These are phyloP conservation scores for Colletotrichum sp. DNA, from an alignment of 2,329 filamentous ascomycete species.

Conservation along the genomic window DNA sequence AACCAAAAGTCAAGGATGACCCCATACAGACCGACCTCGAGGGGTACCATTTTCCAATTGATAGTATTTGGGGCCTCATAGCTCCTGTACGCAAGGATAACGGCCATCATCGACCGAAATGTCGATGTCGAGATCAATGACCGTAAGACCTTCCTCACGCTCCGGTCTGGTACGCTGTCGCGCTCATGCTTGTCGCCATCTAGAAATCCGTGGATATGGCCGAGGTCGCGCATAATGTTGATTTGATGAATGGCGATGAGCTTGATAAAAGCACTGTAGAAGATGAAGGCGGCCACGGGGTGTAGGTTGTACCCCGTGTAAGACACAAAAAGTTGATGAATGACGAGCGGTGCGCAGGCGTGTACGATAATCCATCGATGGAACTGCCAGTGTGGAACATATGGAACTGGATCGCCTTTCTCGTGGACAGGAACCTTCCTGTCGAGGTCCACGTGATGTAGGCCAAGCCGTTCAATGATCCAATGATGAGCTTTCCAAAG, in stretches of 20 bases:
- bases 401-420: constrained; percentile 45
- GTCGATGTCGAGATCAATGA: constrained; percentile 37
- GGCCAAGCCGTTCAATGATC: constrained; percentile 33
- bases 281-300: constrained; percentile 32
- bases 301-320: constrained; percentile 33
- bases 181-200: constrained; percentile 48
- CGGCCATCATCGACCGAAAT: constrained; percentile 35
- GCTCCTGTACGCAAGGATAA: constrained; percentile 32
- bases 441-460: constrained; percentile 30
- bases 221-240: constrained; percentile 38
- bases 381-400: constrained; percentile 35
- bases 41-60: constrained; percentile 36
- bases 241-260: constrained; percentile 42
- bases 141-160: constrained; percentile 33
- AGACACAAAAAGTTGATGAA: constrained; percentile 39
- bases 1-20: constrained; percentile 50
- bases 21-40: constrained; percentile 43
- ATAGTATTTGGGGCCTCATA: constrained; percentile 26
- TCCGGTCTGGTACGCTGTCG: constrained; percentile 44
- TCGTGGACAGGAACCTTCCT: constrained; percentile 38
- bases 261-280: constrained; percentile 44
- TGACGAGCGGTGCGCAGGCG: constrained; percentile 35
- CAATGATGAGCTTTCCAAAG: constrained; percentile 35
- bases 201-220: constrained; percentile 42
- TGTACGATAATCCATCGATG: constrained; percentile 44